Base-by-base conservation (phyloP, 768 basidiomycete species). In the Mycena olivaceomarginata region DNA sequence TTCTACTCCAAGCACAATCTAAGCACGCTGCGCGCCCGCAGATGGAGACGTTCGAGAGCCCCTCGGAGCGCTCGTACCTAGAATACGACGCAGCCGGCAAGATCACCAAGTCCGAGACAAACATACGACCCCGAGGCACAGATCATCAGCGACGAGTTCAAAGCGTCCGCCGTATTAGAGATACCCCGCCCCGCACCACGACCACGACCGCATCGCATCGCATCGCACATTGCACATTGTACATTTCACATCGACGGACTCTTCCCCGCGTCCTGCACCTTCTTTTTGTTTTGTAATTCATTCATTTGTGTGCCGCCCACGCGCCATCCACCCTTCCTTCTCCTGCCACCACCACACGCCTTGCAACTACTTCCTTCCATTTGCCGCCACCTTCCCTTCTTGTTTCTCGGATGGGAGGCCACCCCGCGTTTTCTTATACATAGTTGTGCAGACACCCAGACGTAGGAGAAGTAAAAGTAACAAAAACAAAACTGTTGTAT, bases 11-110 rank as follows among this genome's bases (percentile, higher is more conserved):
- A 62, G 67, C 4, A 41, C 60, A 9, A 71, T 71, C 69, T 67
- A 60, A 83, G n/a, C 68, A 60, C 46, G 43, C 63, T 22, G 13
- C 31, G 20, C 12, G 13, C 18, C 25, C 6, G n/a, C 76, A 94
- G 93, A 94, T 94, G 94, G 89, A 93, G 74, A 92, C 92, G 16
- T 93, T 93, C 72, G 89, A 91, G 77, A 87, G 86, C 74, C 88
- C 86, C 16, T 81, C 86, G 7, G 89, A 88, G 56, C 89, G 86
- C 67, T 85, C 87, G 0, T 89, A 87, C 65, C 71, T 86, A 43
- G 90, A 89, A 67, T 94, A 93, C 79, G 93, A 94, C 78, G 91
- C 88, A 0, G 80, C 89, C n/a, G 93, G 93, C 51, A 88, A 89
- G 45, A 75, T 89, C n/a, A 81, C 87, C 45, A 88, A 87, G 75